Evolutionary conservation across 495 filamentous ascomycete genomes (phyloP), one percentile per base, ranked within the genome.

Genomic region (Penicillium longicatenatum): DNA sequence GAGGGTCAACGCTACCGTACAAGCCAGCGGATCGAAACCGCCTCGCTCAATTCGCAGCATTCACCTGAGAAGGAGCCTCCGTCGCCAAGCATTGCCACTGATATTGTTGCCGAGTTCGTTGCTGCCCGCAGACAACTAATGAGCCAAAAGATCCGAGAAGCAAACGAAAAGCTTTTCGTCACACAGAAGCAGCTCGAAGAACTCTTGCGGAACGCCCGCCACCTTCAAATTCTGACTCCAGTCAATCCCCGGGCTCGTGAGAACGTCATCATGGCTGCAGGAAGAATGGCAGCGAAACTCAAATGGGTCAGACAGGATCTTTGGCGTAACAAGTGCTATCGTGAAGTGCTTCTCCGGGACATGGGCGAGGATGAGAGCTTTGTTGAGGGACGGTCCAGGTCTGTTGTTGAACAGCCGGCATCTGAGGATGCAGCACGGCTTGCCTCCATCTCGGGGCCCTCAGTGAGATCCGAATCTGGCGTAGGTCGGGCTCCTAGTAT

Each of bases 291-390:
- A 22, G 92, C 92, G 6, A 93, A 94, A 63, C 76, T 98, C 37
- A 93, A 95, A 67, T 97, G 93, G 93, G 84, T 88, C 19, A 80
- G 94, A 57, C 91, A 93, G 69, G 92, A 97, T 59, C 93, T 96
- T 12, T 97, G 91, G 92, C 90, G 87, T 24, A 81, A 93, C 57
- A 92, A 84, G 67, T 97, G 93, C 59, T 92, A 98, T 70, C 87
- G 87, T 50, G 92, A 97, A 66, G 90, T 99, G 53, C 80, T 98
- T 12, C 77, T 83, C 1, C 75, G 91, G 72, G 94, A 97, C 66
- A 75, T 98, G 39, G 88, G 91, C 55, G 90, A 97, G 54, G 91
- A 96, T 20, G 63, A 66, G 7, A 63, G 59, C 14, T 54, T 64
- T 19, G 50, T 59, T 30, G 54, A 63, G 17, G 52, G 41, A 5